phyloP scores from a whole-genome alignment of 176 grass and related monocot genomes.

The Tillandsia fasciculata region DNA sequence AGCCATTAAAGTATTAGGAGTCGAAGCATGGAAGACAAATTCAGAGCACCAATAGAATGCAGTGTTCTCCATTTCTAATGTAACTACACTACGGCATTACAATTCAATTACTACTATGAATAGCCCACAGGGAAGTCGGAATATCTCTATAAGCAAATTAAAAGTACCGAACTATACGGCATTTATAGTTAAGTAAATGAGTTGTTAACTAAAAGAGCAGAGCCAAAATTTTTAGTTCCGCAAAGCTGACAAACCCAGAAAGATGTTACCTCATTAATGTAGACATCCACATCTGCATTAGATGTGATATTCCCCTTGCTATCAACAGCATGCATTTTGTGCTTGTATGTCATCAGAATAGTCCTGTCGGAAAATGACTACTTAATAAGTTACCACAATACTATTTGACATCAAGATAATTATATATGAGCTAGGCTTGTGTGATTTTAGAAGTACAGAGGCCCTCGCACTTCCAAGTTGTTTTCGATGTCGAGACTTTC shows the following conservation, averaged over 20 bases:
- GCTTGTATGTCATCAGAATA: slow-evolving; percentile 96
- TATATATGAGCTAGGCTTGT: background rate
- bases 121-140: too few relatives aligned
- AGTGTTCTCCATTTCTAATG: too few relatives aligned
- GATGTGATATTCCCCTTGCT: slow-evolving; percentile 77
- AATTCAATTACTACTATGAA: too few relatives aligned
- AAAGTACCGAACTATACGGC: too few relatives aligned
- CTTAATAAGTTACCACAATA: background rate
- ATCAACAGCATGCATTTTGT: slow-evolving; percentile 93
- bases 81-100: too few relatives aligned
- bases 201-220: too few relatives aligned
- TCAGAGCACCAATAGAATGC: background rate
- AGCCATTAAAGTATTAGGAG: background rate
- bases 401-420: background rate
- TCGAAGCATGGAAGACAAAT: background rate
- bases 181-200: too few relatives aligned
- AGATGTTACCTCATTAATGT: slow-evolving; percentile 58
- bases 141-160: too few relatives aligned
- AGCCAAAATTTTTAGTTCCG: too few relatives aligned
- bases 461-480: too few relatives aligned
- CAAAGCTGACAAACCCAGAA: background rate
- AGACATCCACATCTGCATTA: slow-evolving; percentile 88
- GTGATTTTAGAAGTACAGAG: too few relatives aligned
- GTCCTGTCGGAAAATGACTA: slow-evolving; percentile 36
- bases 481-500: too few relatives aligned